phyloP scores from a whole-genome alignment of 148 eudicot species.

The Arbutus unedo region DNA sequence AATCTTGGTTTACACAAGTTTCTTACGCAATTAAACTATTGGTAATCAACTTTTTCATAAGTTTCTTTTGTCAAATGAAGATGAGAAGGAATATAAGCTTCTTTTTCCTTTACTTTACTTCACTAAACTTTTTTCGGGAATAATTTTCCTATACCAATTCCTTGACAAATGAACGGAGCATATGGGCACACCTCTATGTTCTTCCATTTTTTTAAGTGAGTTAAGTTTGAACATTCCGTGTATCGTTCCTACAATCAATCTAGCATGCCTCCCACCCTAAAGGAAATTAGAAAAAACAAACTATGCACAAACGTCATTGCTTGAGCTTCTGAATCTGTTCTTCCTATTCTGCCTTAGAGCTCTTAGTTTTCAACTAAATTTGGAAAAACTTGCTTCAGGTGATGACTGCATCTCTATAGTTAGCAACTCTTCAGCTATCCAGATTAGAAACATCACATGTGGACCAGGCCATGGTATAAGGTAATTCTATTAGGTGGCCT shows the following conservation, averaged over 20 bases:
- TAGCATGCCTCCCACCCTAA: not conserved
- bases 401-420: constrained; percentile 94
- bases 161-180: too few species aligned
- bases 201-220: not conserved
- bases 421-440: constrained; percentile 62
- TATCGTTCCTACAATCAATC: not conserved
- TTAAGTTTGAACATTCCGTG: not conserved
- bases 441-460: constrained; percentile 47
- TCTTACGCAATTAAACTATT: too few species aligned
- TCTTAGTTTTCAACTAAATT: not conserved
- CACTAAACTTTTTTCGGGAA: too few species aligned
- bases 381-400: constrained; percentile 43
- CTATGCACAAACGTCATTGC: not conserved
- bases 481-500: constrained; percentile 29
- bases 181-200: not conserved
- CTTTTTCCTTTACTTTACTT: too few species aligned
- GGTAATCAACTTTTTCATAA: too few species aligned
- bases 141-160: too few species aligned
- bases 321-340: not conserved
- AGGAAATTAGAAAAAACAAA: not conserved
- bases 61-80: too few species aligned
- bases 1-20: too few species aligned
- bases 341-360: not conserved
- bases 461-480: constrained; percentile 99
- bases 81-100: too few species aligned